A percentile compares a stretch with the other conserved stretches of the same genome.
Conservation (phyloP, 2,329 filamentous ascomycete species). For the Helotiales sp. region DNA sequence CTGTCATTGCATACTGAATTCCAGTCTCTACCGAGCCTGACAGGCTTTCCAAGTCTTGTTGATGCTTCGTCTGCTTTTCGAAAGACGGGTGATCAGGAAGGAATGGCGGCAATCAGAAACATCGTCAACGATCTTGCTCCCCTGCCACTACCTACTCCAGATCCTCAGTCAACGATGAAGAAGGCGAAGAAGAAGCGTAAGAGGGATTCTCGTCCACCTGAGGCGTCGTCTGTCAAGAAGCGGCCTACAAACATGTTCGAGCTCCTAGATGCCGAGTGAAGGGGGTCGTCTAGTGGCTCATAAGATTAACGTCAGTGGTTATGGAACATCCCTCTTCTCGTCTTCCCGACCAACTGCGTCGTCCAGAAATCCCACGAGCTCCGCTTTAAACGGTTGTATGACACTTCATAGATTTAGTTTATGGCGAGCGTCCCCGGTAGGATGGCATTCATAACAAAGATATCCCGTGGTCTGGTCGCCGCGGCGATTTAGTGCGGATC, state of each 20-base stretch:
- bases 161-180: background rate
- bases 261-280: conserved; percentile 22
- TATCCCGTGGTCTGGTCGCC: too few relatives aligned
- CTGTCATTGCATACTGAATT: conserved; percentile 18
- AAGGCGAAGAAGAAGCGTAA: conserved; percentile 26
- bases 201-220: conserved; percentile 6
- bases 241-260: conserved; percentile 28
- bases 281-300: too few relatives aligned
- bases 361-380: too few relatives aligned
- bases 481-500: background rate
- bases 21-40: conserved; percentile 26
- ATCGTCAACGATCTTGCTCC: conserved; percentile 15
- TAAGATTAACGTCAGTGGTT: too few relatives aligned
- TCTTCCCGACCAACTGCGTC: too few relatives aligned
- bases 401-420: too few relatives aligned
- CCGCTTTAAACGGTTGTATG: too few relatives aligned
- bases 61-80: conserved; percentile 13
- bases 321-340: too few relatives aligned
- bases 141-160: conserved; percentile 15
- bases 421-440: too few relatives aligned
- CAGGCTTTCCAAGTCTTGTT: conserved; percentile 15
- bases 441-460: too few relatives aligned
- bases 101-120: background rate
- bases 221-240: background rate
- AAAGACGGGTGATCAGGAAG: background rate